These are phyloP conservation scores for Talaromyces sp. DNA, from an alignment of 2,329 filamentous ascomycete species.

Conservation along the genomic window DNA sequence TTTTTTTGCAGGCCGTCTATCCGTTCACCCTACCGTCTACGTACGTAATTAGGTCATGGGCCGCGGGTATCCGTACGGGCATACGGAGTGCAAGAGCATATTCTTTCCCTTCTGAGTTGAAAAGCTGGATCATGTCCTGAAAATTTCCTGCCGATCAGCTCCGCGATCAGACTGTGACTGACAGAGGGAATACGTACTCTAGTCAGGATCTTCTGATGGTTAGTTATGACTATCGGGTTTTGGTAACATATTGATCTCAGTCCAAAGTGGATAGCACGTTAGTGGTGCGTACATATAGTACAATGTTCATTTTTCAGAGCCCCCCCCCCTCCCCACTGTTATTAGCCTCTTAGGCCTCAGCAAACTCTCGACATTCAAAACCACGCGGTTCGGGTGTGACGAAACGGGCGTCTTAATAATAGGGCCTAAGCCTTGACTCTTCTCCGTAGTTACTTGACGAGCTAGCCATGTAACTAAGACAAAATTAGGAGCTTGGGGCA, in stretches of 20 bases:
- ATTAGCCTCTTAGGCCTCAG: background rate
- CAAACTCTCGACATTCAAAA: background rate
- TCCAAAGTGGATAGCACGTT: background rate
- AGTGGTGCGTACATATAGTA: background rate
- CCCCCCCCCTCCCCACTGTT: background rate
- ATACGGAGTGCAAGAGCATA: background rate
- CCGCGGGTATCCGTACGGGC: background rate
- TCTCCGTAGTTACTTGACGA: background rate
- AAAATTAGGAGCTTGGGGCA: conserved; percentile 1
- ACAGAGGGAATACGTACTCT: background rate
- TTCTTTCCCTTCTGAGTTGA: background rate
- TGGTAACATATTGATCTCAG: background rate
- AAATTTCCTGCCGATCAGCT: conserved; percentile 4
- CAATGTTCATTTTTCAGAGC: background rate
- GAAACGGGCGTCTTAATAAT: conserved; percentile 4
- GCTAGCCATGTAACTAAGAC: no score
- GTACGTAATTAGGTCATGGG: background rate
- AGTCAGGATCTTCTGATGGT: background rate
- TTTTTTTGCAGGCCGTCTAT: background rate
- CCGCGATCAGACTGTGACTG: background rate
- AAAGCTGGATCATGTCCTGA: background rate
- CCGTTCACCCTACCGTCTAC: background rate
- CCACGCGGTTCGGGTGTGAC: conserved; percentile 10
- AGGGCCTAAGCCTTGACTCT: background rate
- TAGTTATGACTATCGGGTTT: conserved; percentile 1